phyloP scores from a whole-genome alignment of 768 basidiomycete species.

The Sistotremastrum suecicum region DNA sequence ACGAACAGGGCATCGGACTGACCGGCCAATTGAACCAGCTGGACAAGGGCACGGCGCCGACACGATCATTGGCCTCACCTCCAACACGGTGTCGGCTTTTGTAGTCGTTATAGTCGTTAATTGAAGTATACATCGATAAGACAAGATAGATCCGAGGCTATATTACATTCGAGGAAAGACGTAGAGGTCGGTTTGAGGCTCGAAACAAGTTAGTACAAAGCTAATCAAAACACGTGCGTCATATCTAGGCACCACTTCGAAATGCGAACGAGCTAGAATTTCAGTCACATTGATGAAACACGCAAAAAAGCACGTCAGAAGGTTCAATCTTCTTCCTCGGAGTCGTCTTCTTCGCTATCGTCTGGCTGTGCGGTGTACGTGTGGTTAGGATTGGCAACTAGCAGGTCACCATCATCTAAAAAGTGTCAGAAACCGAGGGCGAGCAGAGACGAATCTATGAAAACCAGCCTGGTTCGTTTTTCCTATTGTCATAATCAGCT shows the following conservation, averaged over 20 bases:
- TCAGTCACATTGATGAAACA: constrained; percentile 3
- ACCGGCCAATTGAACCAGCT: no score
- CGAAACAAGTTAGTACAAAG: constrained; percentile 4
- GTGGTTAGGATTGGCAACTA: constrained; percentile 61
- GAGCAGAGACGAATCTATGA: neutral
- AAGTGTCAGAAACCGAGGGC: constrained; percentile 1
- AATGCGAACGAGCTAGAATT: constrained; percentile 5
- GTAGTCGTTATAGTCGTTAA: neutral
- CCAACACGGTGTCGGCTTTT: no score
- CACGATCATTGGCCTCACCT: no score
- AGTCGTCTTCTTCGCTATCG: constrained; percentile 8
- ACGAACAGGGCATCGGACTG: no score
- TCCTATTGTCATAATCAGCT: constrained; percentile 40
- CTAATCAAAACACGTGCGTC: constrained; percentile 6
- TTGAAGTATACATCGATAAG: neutral
- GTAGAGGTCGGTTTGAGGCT: constrained; percentile 1
- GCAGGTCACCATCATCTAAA: constrained; percentile 35
- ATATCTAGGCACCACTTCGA: constrained; percentile 5
- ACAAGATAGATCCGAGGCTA: no score
- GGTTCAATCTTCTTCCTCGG: constrained; percentile 7
- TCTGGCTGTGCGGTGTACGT: constrained; percentile 10
- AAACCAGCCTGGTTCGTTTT: constrained; percentile 34
- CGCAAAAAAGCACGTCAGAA: neutral
- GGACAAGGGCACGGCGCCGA: no score
- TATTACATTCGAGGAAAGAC: no score